Conservation (phyloP, 257 asterid species). For the Ilex aquifolium region DNA sequence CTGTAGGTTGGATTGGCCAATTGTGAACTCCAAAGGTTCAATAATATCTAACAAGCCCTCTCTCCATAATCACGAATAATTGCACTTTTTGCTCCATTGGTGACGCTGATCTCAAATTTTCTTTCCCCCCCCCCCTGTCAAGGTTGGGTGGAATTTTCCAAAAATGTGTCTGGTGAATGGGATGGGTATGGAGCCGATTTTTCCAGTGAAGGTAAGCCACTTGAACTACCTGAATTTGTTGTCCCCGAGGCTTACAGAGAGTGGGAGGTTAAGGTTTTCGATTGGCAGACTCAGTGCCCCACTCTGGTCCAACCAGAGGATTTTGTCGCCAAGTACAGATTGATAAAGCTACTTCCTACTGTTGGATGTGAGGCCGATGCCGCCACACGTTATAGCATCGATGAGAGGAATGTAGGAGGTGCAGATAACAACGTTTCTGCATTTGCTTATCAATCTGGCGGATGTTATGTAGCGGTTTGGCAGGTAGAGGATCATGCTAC, state of each 20-base stretch:
- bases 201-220: conserved; percentile 51
- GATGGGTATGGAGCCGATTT: conserved; percentile 92
- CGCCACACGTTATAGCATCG: conserved; percentile 51
- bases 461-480: conserved; percentile 72
- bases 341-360: conserved; percentile 69
- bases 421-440: conserved; percentile 19
- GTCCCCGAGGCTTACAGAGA: conserved; percentile 87
- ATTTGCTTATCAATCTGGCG: conserved; percentile 56
- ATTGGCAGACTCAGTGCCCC: conserved; percentile 98
- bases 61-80: neutral
- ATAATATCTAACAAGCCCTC: neutral
- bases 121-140: no score
- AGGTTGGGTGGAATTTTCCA: conserved; percentile 62
- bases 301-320: conserved; percentile 50
- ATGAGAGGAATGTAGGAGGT: conserved; percentile 29
- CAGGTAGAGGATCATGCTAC: conserved; percentile 10
- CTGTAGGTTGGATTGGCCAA: no score
- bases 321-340: conserved; percentile 43
- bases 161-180: conserved; percentile 86
- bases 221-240: conserved; percentile 72
- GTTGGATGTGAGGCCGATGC: conserved; percentile 99
- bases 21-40: no score
- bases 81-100: neutral
- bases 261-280: conserved; percentile 87
- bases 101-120: neutral